Base-by-base conservation (phyloP, 306 rosid genomes). In the Dryas alaskensis region DNA sequence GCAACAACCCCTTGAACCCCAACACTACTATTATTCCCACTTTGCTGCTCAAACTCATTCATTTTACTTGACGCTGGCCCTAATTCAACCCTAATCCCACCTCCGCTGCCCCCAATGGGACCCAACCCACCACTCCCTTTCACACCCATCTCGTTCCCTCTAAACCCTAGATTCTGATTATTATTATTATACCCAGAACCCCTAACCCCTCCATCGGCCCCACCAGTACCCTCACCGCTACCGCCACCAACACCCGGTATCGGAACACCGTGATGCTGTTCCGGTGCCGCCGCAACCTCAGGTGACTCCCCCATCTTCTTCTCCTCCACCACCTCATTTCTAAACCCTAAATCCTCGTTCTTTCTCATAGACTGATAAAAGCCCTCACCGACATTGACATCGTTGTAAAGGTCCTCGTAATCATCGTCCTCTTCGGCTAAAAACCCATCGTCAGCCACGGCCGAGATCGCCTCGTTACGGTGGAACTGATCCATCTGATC, bases 401-500 rank as follows among this genome's bases (percentile, higher is more conserved):
- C 99, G 87, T 95, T 95, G 78, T 95, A 95, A 7, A 95, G 92
- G 75, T 95, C 99, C 63, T 95, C 99, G 53, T 90, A 95, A 54
- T 95, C 99, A 14, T 95, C 97, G 66, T 92, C 99, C 60, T 95
- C 98, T 70, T 94, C 97, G 1, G 76, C 96, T 22, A 94, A 57
- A 43, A 91, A 92, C 10, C 92, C 96, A 0, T 92, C 97, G 64
- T 94, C 99, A 10, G 96, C 95, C 13, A 92, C 99, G 8, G 97
- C 99, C 1, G 99, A 91, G 76, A 94, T 94, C n/a, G 99, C 99
- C 76, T 92, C 97, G 81, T 94, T 94, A 16, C 92, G 90, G 83
- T 94, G 98, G 84, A 94, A 94, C 81, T 91, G 95, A 81, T 90
- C 96, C 82, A 87, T 80, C 65, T 83, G 92, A 79, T 94, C 98